phyloP scores from a whole-genome alignment of 495 filamentous ascomycete species.

The Talaromyces ruber region DNA sequence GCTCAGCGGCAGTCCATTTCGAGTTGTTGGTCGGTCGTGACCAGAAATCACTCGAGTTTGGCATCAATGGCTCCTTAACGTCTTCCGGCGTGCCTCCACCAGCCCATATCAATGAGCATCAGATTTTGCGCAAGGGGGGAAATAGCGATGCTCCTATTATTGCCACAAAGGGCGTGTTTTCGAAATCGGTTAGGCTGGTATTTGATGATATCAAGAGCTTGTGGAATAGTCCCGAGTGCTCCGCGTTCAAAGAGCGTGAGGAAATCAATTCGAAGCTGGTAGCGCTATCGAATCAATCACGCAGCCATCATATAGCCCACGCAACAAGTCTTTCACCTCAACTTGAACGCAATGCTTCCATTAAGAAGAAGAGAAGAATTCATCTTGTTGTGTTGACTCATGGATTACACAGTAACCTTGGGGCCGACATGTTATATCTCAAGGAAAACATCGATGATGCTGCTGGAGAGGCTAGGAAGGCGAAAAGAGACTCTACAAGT shows the following conservation, averaged over 20 bases:
- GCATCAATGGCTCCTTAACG: conserved; percentile 35
- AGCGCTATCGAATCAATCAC: neutral
- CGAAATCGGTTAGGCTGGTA: conserved; percentile 61
- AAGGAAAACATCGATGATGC: conserved; percentile 94
- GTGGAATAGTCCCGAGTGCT: conserved; percentile 84
- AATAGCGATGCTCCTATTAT: conserved; percentile 35
- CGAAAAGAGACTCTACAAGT: conserved; percentile 40
- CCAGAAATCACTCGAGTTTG: conserved; percentile 65
- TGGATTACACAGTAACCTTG: conserved; percentile 93
- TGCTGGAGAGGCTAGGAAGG: conserved; percentile 56
- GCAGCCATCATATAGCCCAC: neutral
- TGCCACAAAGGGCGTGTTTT: conserved; percentile 69
- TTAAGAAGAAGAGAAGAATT: conserved; percentile 52
- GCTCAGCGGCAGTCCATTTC: conserved; percentile 79
- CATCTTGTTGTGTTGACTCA: conserved; percentile 92
- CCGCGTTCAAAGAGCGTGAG: conserved; percentile 47
- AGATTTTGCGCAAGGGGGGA: conserved; percentile 37
- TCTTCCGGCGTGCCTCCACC: conserved; percentile 41
- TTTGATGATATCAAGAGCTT: conserved; percentile 82
- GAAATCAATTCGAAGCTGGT: conserved; percentile 15
- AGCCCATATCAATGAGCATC: conserved; percentile 65
- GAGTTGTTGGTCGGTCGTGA: conserved; percentile 82
- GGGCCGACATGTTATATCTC: conserved; percentile 91
- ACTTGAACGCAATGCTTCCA: neutral
- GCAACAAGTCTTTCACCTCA: neutral